Base-by-base conservation (phyloP, 139 green algal genomes). In the Dunaliella primolecta region DNA sequence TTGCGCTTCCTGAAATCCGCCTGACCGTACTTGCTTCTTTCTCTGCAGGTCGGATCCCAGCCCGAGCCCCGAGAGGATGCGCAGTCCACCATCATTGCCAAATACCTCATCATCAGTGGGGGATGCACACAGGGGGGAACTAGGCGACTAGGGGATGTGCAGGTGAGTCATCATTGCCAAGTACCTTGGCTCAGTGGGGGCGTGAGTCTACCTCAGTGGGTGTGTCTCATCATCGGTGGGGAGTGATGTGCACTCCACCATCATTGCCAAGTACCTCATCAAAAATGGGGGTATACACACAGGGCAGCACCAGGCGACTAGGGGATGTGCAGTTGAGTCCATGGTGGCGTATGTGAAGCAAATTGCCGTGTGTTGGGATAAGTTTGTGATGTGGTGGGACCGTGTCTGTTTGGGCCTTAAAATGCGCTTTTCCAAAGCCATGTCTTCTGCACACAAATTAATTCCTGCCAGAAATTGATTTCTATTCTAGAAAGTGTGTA, bases 51-150 rank as follows among this genome's bases (percentile, higher is more conserved):
- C 24, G 89, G 89, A 29, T 36, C 79, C 2, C 33, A 71, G 1
- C 91, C 92, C 29, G 84, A 91, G 79, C 85, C 88, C 0, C 85
- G 92, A 23, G 89, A 94, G 82, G 75, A 78, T 35, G 89, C 93
- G 70, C 82, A 84, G 29, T 88, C 90, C n/a, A 84, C 81, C 78
- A 86, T 94, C 24, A 74, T 92, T 23, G 81, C 84, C 71, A 92
- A 92, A 77, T 96, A 92, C 90, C 70, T 96, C 78, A 81, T 96
- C 25, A 86, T 96, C 34, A 84, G 83, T 21, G 90, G 91, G 3
- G 93, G 91, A 75, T 90, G 83, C 84, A 81, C 78, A 34, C 79
- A 81, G 31, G 80, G 35, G 1, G 89, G 86, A 11, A 72, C 83
- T 30, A 85, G 85, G 80, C 80, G 84, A 1, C 84, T 88, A 74